Percentiles rank a stretch among this genome's conserved stretches.
These are phyloP conservation scores for Fomitopsis pinicola DNA, from an alignment of 1,284 basidiomycete species.

Conservation along the genomic window DNA sequence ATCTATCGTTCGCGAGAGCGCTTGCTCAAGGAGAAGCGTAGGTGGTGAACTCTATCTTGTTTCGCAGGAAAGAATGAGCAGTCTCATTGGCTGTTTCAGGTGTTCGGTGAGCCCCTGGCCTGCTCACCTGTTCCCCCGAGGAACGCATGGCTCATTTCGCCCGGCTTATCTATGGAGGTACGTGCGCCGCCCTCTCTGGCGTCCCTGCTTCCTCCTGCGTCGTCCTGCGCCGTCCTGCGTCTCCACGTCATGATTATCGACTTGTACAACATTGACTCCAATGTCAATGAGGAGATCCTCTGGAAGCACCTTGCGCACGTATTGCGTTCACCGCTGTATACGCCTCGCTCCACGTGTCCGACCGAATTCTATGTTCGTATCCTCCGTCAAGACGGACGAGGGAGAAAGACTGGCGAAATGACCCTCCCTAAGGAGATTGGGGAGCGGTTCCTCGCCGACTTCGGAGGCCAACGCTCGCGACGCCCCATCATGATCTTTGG, in stretches of 20 bases:
- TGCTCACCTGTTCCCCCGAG: not conserved
- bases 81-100: not conserved
- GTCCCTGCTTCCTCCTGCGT: not conserved
- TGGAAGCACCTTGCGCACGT: slow-evolving; percentile 35
- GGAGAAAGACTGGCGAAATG: slow-evolving; percentile 37
- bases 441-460: slow-evolving; percentile 38
- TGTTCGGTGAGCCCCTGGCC: not conserved
- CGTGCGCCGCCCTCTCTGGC: not conserved
- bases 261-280: slow-evolving; percentile 32
- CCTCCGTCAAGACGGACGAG: slow-evolving; percentile 10
- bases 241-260: slow-evolving; percentile 29
- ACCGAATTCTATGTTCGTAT: slow-evolving; percentile 46
- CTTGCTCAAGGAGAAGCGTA: not conserved
- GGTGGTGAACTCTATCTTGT: not conserved
- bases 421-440: slow-evolving; percentile 45
- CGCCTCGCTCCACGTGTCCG: slow-evolving; percentile 23
- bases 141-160: not conserved
- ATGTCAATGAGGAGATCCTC: slow-evolving; percentile 30
- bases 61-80: not conserved
- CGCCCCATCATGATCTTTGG: slow-evolving; percentile 22
- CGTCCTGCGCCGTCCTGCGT: not conserved
- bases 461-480: slow-evolving; percentile 26
- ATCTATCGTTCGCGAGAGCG: not conserved
- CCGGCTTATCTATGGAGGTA: not conserved
- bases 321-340: slow-evolving; percentile 41